Conservation (phyloP, 257 asterid species). For the Thymus mandschuricus region DNA sequence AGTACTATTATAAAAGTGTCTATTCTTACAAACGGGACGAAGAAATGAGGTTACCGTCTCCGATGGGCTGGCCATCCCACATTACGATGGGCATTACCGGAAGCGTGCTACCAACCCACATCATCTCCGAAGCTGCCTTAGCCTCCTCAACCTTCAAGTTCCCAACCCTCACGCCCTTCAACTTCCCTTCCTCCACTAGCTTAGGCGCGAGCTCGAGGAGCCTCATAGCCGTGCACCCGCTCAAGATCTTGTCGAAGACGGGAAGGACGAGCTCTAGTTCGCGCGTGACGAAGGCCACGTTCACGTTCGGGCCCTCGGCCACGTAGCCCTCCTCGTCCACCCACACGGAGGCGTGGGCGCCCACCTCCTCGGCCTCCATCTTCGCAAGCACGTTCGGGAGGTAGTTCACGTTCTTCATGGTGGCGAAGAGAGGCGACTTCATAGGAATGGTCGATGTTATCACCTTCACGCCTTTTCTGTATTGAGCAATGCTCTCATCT, state of each 20-base stretch:
- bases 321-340: slow-evolving; percentile 71
- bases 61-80: slow-evolving; percentile 84
- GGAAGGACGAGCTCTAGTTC: slow-evolving; percentile 79
- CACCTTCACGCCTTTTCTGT: slow-evolving; percentile 78
- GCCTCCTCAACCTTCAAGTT: slow-evolving; percentile 60
- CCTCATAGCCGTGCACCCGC: slow-evolving; percentile 89
- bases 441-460: slow-evolving; percentile 74
- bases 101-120: slow-evolving; percentile 93
- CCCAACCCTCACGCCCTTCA: slow-evolving; percentile 54
- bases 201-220: slow-evolving; percentile 74
- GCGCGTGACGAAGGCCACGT: slow-evolving; percentile 69
- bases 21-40: not conserved
- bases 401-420: slow-evolving; percentile 85
- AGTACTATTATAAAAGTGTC: not conserved
- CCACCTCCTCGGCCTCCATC: slow-evolving; percentile 91
- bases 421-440: slow-evolving; percentile 82
- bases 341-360: slow-evolving; percentile 77
- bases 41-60: slow-evolving; percentile 63
- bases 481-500: slow-evolving; percentile 58
- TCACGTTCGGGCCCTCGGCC: slow-evolving; percentile 95
- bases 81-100: slow-evolving; percentile 67
- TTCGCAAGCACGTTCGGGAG: slow-evolving; percentile 79
- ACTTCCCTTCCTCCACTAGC: slow-evolving; percentile 61
- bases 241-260: slow-evolving; percentile 62
- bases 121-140: slow-evolving; percentile 69